phyloP scores from a whole-genome alignment of 2,329 filamentous ascomycete species.

The Botrytis paeoniae region DNA sequence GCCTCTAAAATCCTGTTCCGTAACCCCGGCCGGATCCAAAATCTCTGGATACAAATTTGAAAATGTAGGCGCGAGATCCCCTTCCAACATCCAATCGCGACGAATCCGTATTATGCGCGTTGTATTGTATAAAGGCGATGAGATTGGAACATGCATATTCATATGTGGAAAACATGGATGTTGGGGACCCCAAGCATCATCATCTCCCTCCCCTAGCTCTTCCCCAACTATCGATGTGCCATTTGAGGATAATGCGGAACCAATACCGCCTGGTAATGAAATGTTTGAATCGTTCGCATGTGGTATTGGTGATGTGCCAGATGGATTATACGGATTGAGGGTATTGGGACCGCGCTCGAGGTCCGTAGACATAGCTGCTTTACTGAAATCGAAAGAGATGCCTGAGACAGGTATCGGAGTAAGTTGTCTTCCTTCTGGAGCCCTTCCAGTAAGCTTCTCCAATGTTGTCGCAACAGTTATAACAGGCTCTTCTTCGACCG shows the following conservation, averaged over 20 bases:
- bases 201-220: conserved; percentile 49
- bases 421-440: conserved; percentile 17
- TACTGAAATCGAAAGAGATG: conserved; percentile 32
- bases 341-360: conserved; percentile 34
- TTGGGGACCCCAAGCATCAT: conserved; percentile 82
- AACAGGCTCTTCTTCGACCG: conserved; percentile 22
- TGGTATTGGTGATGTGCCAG: conserved; percentile 29
- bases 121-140: conserved; percentile 68
- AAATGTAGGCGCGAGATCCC: conserved; percentile 88
- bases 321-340: conserved; percentile 28
- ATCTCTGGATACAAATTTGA: conserved; percentile 97
- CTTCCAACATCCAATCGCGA: conserved; percentile 85
- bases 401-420: conserved; percentile 23
- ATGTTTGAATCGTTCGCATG: conserved; percentile 25
- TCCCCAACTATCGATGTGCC: conserved; percentile 34
- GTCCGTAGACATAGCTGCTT: conserved; percentile 33
- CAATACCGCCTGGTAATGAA: conserved; percentile 34
- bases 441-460: conserved; percentile 18
- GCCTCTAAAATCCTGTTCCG: conserved; percentile 80
- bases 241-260: conserved; percentile 36
- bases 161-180: conserved; percentile 94
- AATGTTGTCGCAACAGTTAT: conserved; percentile 15
- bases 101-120: conserved; percentile 91
- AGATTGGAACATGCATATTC: conserved; percentile 82
- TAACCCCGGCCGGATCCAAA: conserved; percentile 75